These are phyloP conservation scores for Neurospora sp. DNA, from an alignment of 495 filamentous ascomycete species.

Conservation along the genomic window DNA sequence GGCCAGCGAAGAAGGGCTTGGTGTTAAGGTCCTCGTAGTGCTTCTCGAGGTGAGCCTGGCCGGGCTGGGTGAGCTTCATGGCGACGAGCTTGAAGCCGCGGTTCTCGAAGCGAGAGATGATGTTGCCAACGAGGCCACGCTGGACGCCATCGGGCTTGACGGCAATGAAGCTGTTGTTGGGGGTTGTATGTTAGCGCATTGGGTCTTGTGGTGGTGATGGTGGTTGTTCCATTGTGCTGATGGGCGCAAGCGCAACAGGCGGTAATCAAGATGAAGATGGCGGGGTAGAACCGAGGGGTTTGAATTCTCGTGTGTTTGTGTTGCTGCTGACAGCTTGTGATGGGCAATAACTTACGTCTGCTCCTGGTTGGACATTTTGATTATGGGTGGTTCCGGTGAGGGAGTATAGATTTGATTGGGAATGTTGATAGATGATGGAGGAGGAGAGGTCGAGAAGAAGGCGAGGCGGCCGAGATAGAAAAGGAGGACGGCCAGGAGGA, in stretches of 20 bases:
- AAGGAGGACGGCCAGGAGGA: slow-evolving; percentile 11
- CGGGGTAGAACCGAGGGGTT: slow-evolving; percentile 21
- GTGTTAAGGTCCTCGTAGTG: slow-evolving; percentile 88
- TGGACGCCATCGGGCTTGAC: slow-evolving; percentile 99
- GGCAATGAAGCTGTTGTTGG: slow-evolving; percentile 74
- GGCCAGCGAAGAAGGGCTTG: slow-evolving; percentile 95
- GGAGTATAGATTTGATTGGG: slow-evolving; percentile 16
- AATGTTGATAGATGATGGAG: slow-evolving; percentile 1
- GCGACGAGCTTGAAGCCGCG: slow-evolving; percentile 96
- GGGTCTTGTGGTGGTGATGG: neutral
- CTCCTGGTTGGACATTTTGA: slow-evolving; percentile 70
- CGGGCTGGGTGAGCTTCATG: slow-evolving; percentile 84
- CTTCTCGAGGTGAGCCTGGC: slow-evolving; percentile 89
- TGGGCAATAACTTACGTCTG: slow-evolving; percentile 66
- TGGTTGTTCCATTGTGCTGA: slow-evolving; percentile 1
- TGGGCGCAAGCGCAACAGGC: neutral
- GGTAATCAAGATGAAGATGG: slow-evolving; percentile 8
- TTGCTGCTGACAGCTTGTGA: neutral
- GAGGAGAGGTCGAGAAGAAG: slow-evolving; percentile 4
- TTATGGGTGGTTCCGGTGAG: slow-evolving; percentile 24
- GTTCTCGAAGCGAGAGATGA: slow-evolving; percentile 94
- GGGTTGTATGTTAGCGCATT: neutral
- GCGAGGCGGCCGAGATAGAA: slow-evolving; percentile 12
- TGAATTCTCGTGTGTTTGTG: neutral
- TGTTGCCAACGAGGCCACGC: slow-evolving; percentile 94